Evolutionary conservation across 2,329 filamentous ascomycete genomes (phyloP), one percentile per base, ranked within the genome.

Genomic region (Raffaelea deltoideospora): DNA sequence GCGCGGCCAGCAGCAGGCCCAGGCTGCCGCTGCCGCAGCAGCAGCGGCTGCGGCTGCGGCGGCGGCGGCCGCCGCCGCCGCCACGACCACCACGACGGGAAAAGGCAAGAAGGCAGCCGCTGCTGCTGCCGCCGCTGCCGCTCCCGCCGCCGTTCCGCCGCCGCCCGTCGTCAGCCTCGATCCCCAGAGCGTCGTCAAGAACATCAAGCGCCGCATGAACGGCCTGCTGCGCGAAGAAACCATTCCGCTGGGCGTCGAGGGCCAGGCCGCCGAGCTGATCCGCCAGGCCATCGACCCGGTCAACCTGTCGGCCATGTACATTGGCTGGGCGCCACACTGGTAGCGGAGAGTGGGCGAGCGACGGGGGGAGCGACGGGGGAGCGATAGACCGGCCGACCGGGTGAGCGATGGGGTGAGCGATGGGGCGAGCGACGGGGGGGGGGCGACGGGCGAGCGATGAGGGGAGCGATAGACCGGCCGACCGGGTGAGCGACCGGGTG

Each of bases 251-350:
- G 86, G 86, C 21, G 86, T 96, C 2, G 90, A 96, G 57, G 90
- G 92, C 0, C 90, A 98, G 61, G 90, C 95, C n/a, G 83, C 95
- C 54, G 85, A 92, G 57, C 58, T 98, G 56, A 90, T 98, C 47
- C 74, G 79, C 53, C 78, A 88, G 60, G 90, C 92, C 24, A 81
- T 79, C 18, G 76, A 86, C 55, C 73, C 79, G 39, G 71, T 62
- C 51, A 92, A 90, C 54, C 57, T 98, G 57, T 74, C 83, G 15
- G 74, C 76, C 28, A 98, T 98, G 92, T 98, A 96, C 58, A 94
- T 96, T 58, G 90, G 90, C 17, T 96, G 88, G 88, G 72, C 69
- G 50, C 65, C 71, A 18, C 75, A 75, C 47, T 53, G 75, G 48
- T 73, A 36, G 22, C 7, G 15, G 28, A 19, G 23, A 4, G 19